phyloP scores from a whole-genome alignment of 257 asterid species.

The Fraxinus cuspidata region DNA sequence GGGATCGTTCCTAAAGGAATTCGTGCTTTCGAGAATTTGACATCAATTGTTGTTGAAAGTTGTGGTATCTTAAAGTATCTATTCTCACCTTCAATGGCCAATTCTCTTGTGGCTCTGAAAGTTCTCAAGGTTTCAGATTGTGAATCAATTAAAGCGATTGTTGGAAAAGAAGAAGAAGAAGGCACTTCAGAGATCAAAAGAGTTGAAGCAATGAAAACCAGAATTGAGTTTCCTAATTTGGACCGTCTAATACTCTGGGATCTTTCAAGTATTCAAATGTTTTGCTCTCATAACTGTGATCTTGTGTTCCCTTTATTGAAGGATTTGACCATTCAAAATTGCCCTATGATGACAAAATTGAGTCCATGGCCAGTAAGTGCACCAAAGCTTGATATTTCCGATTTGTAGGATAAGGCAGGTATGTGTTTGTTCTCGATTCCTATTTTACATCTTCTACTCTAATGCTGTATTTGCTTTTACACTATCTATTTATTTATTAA shows the following conservation, averaged over 20 bases:
- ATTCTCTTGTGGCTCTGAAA: neutral
- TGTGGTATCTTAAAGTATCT: neutral
- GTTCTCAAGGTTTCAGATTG: neutral
- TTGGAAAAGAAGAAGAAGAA: neutral
- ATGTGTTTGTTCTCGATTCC: too few species aligned
- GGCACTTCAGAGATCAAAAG: neutral
- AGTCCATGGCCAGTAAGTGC: neutral
- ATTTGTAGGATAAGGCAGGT: too few species aligned
- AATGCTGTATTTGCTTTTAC: too few species aligned
- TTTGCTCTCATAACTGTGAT: neutral
- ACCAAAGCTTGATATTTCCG: neutral
- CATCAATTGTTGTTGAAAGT: neutral
- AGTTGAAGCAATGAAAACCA: neutral
- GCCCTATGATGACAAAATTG: neutral
- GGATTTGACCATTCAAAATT: neutral
- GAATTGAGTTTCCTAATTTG: too few species aligned
- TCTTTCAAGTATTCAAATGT: neutral
- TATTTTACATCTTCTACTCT: too few species aligned
- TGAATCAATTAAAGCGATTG: neutral
- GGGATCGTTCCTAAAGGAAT: neutral
- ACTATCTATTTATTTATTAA: too few species aligned
- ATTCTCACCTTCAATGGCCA: conserved; percentile 1
- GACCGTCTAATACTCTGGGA: neutral
- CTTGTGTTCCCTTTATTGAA: conserved; percentile 4
- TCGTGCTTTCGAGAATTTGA: neutral